Evolutionary conservation across 2,329 filamentous ascomycete genomes (phyloP).

Genomic region (Alternaria incomplexa): DNA sequence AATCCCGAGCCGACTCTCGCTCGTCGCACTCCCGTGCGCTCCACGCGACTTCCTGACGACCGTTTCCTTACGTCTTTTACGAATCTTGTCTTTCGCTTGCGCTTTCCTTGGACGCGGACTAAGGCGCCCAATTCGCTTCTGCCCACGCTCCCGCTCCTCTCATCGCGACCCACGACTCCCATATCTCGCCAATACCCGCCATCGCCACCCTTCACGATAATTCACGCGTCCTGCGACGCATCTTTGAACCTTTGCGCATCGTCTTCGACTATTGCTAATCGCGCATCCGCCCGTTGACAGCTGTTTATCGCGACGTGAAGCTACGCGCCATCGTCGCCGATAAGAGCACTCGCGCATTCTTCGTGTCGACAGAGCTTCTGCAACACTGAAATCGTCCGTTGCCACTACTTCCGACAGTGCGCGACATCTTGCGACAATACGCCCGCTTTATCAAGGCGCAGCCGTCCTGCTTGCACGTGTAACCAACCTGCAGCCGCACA

Average conservation of each 20-base stretch:
- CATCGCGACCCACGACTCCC: slow-evolving; percentile 23
- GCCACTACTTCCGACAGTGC: slow-evolving; percentile 20
- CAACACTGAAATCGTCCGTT: slow-evolving; percentile 18
- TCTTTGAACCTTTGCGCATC: slow-evolving; percentile 10
- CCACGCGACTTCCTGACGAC: slow-evolving; percentile 20
- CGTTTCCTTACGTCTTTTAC: slow-evolving; percentile 32
- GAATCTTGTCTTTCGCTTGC: slow-evolving; percentile 16
- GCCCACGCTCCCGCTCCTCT: slow-evolving; percentile 24
- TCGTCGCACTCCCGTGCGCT: slow-evolving; percentile 35
- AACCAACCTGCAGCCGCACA: slow-evolving; percentile 41
- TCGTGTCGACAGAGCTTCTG: slow-evolving; percentile 25
- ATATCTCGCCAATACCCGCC: slow-evolving; percentile 9
- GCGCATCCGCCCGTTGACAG: slow-evolving; percentile 14
- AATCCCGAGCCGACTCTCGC: slow-evolving; percentile 26
- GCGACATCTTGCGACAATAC: slow-evolving; percentile 27
- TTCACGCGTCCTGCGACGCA: slow-evolving; percentile 11
- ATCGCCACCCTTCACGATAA: slow-evolving; percentile 8
- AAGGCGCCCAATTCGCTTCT: slow-evolving; percentile 25
- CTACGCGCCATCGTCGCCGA: slow-evolving; percentile 29
- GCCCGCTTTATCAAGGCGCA: slow-evolving; percentile 25
- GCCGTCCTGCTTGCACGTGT: slow-evolving; percentile 37
- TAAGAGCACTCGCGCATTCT: slow-evolving; percentile 23
- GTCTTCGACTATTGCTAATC: slow-evolving; percentile 9
- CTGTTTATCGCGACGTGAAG: slow-evolving; percentile 16
- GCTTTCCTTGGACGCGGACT: slow-evolving; percentile 24